phyloP scores from a whole-genome alignment of 2,329 filamentous ascomycete genomes.

The Claviceps digitariae region DNA sequence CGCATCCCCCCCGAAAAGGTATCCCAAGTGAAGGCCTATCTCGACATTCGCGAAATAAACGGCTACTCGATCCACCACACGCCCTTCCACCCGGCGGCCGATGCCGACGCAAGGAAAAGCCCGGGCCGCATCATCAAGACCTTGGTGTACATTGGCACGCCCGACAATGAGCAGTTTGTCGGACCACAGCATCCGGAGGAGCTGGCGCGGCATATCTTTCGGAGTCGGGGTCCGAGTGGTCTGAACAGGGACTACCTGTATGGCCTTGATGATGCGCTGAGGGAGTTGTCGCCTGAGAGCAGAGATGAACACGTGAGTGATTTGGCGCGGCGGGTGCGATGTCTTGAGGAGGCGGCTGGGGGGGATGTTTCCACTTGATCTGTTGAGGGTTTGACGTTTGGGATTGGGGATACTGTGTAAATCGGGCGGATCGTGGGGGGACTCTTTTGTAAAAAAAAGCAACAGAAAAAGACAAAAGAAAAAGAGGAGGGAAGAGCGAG shows the following conservation, averaged over 20 bases:
- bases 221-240: constrained; percentile 69
- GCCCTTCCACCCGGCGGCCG: constrained; percentile 48
- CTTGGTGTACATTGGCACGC: constrained; percentile 89
- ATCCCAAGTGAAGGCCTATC: constrained; percentile 71
- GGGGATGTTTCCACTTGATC: not conserved
- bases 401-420: too few relatives aligned
- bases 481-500: too few relatives aligned
- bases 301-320: constrained; percentile 77
- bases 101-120: constrained; percentile 14
- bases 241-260: constrained; percentile 84
- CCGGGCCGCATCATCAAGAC: constrained; percentile 31
- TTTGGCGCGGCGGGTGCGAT: constrained; percentile 57
- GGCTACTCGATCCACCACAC: constrained; percentile 92
- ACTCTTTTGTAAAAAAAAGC: not conserved
- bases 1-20: constrained; percentile 63
- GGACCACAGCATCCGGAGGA: constrained; percentile 66
- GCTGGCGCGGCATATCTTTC: constrained; percentile 69
- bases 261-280: constrained; percentile 61
- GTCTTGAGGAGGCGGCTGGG: constrained; percentile 26
- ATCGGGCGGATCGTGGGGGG: not conserved
- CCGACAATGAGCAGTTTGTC: constrained; percentile 83
- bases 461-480: not conserved
- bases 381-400: too few relatives aligned
- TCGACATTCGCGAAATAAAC: constrained; percentile 95
- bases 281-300: constrained; percentile 59